Evolutionary conservation across 1,284 basidiomycete genomes (phyloP).

Genomic region (Wallemia mellicola): DNA sequence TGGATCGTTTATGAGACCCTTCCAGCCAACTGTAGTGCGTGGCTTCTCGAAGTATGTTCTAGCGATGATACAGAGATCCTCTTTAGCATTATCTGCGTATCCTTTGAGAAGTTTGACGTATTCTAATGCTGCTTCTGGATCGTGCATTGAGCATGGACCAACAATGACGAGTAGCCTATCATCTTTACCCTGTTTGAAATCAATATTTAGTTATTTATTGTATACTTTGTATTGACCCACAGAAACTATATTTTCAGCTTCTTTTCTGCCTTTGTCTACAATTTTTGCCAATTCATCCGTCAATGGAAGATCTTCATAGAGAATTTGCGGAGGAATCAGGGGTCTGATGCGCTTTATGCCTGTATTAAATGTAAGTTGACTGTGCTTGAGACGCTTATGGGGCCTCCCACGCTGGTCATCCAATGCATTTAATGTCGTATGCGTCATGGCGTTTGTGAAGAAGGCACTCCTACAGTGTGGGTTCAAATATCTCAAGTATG

Average conservation of each 20-base stretch:
- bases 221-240: no score
- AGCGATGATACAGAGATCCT: slow-evolving; percentile 68
- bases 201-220: neutral
- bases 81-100: slow-evolving; percentile 29
- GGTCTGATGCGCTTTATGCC: neutral
- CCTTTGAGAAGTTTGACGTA: slow-evolving; percentile 50
- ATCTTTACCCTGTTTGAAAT: slow-evolving; percentile 10
- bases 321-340: neutral
- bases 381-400: neutral
- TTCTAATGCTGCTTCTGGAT: slow-evolving; percentile 55
- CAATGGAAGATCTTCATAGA: slow-evolving; percentile 1
- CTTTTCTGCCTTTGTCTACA: neutral
- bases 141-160: slow-evolving; percentile 91
- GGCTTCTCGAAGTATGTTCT: slow-evolving; percentile 66
- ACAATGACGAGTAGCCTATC: slow-evolving; percentile 15
- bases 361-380: neutral
- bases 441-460: neutral
- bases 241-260: neutral
- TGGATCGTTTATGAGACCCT: slow-evolving; percentile 38
- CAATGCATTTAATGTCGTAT: neutral
- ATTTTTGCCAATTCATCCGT: neutral
- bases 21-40: slow-evolving; percentile 42
- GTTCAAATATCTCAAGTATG: no score
- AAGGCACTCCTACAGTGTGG: no score
- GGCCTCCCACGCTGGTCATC: neutral